A percentile compares a stretch with the other conserved stretches of the same genome.
Evolutionary conservation across 2,329 filamentous ascomycete species (phyloP).

Genomic region (Penicillium sp.): DNA sequence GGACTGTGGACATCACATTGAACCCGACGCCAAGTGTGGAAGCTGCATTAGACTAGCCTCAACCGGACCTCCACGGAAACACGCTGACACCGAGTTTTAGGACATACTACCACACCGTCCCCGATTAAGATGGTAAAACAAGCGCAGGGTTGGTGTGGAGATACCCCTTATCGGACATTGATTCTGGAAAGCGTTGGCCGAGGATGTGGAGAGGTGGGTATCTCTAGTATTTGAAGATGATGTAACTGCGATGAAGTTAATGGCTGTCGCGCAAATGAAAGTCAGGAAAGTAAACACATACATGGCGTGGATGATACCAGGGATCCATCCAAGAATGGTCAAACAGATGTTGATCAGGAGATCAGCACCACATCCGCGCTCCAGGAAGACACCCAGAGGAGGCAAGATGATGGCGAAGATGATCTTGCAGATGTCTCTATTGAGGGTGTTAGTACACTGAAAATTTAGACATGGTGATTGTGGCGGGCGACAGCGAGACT

Average conservation of each 20-base stretch:
- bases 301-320: slow-evolving; percentile 87
- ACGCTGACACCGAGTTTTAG: slow-evolving; percentile 17
- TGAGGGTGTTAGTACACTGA: background rate
- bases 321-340: slow-evolving; percentile 72
- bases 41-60: slow-evolving; percentile 27
- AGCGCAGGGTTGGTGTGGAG: background rate
- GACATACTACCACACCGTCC: slow-evolving; percentile 8
- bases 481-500: background rate
- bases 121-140: background rate
- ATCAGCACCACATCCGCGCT: slow-evolving; percentile 82
- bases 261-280: background rate
- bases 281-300: slow-evolving; percentile 47
- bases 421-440: slow-evolving; percentile 73
- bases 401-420: slow-evolving; percentile 86
- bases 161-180: background rate
- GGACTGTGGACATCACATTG: slow-evolving; percentile 21
- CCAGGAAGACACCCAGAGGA: slow-evolving; percentile 88
- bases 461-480: slow-evolving; percentile 2
- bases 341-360: slow-evolving; percentile 89
- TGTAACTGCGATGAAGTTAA: slow-evolving; percentile 55
- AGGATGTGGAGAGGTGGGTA: slow-evolving; percentile 2
- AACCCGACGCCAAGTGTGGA: slow-evolving; percentile 24
- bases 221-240: slow-evolving; percentile 80
- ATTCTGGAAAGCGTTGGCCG: background rate
- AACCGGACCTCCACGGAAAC: slow-evolving; percentile 32